Conservation (phyloP, 768 basidiomycete species). For the Daedaleopsis sinensis region DNA sequence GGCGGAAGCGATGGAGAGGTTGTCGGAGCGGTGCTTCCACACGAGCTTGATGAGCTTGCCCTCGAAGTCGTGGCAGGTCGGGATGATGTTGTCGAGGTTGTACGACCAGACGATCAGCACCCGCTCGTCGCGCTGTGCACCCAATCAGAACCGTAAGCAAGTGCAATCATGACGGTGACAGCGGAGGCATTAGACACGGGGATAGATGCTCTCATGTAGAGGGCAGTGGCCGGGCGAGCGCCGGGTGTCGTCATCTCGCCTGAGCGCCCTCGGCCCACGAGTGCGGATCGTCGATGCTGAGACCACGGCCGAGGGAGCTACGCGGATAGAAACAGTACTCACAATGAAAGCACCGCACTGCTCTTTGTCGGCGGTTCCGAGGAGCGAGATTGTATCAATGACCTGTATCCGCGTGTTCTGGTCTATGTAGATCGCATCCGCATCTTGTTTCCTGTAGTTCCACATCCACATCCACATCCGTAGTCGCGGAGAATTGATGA, state of each 20-base stretch:
- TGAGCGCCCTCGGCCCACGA: too few relatives aligned
- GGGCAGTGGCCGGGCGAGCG: too few relatives aligned
- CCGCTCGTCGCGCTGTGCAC: constrained; percentile 71
- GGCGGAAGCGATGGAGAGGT: constrained; percentile 37
- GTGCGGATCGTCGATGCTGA: too few relatives aligned
- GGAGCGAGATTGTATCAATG: constrained; percentile 64
- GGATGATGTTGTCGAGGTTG: constrained; percentile 77
- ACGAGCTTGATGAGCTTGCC: constrained; percentile 80
- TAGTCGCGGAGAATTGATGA: constrained; percentile 32
- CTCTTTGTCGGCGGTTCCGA: constrained; percentile 85
- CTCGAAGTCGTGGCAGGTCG: constrained; percentile 70
- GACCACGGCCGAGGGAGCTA: too few relatives aligned
- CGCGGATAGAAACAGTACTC: constrained; percentile 33
- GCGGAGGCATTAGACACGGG: too few relatives aligned
- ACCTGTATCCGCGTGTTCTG: constrained; percentile 86
- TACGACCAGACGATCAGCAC: constrained; percentile 88
- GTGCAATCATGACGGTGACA: too few relatives aligned
- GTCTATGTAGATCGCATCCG: constrained; percentile 69
- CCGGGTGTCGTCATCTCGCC: too few relatives aligned
- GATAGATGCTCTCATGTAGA: too few relatives aligned
- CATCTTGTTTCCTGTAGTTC: constrained; percentile 54
- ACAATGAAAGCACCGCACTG: constrained; percentile 90
- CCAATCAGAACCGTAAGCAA: not conserved
- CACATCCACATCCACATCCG: too few relatives aligned
- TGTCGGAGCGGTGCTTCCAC: constrained; percentile 55